Evolutionary conservation across 345 rosid genomes (phyloP).

Genomic region (Trapa incisa): DNA sequence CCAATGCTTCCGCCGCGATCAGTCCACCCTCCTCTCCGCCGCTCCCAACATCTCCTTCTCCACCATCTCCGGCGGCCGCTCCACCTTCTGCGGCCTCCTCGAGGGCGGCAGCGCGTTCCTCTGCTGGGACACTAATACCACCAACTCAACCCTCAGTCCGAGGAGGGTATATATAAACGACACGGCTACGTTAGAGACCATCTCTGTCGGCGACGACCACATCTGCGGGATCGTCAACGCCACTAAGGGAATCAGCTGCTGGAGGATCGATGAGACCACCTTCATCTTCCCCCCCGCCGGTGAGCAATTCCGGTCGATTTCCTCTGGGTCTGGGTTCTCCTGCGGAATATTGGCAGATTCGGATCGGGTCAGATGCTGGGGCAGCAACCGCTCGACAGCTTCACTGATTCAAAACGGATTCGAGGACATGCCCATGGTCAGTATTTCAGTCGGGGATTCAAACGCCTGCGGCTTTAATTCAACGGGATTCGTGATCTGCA

Average conservation of each 20-base stretch:
- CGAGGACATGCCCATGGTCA: constrained; percentile 33
- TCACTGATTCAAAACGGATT: constrained; percentile 33
- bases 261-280: constrained; percentile 24
- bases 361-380: constrained; percentile 42
- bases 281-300: constrained; percentile 10
- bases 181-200: constrained; percentile 23
- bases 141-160: constrained; percentile 10
- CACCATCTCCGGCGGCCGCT: constrained; percentile 48
- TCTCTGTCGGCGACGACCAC: constrained; percentile 55
- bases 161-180: constrained; percentile 38
- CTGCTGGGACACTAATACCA: constrained; percentile 40
- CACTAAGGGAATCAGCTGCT: constrained; percentile 33
- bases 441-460: constrained; percentile 43
- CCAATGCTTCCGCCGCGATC: constrained; percentile 29
- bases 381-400: constrained; percentile 19
- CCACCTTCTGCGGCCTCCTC: constrained; percentile 54
- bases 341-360: constrained; percentile 41
- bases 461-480: constrained; percentile 69
- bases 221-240: constrained; percentile 47
- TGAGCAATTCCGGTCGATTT: constrained; percentile 26
- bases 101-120: constrained; percentile 46
- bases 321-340: constrained; percentile 62
- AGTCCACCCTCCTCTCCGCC: constrained; percentile 12
- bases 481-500: constrained; percentile 43
- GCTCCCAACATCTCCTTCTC: constrained; percentile 52